These are phyloP conservation scores for Tulasnella sp. DNA, from an alignment of 768 basidiomycete species.

Conservation along the genomic window DNA sequence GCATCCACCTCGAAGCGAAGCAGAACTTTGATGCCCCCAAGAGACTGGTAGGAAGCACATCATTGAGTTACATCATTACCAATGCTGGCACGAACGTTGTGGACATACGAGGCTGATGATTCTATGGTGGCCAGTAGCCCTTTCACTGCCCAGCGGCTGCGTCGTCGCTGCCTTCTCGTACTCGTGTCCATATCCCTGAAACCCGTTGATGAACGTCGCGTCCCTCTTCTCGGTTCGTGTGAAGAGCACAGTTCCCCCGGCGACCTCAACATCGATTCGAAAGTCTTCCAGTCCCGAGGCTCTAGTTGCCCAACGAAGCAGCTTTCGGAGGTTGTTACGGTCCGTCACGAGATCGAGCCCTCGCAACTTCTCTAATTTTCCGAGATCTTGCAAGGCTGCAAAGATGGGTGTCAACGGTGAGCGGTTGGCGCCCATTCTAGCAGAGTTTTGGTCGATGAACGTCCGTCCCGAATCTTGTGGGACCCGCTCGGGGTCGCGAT, in stretches of 20 bases:
- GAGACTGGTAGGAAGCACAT: not conserved
- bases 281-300: conserved; percentile 35
- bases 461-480: conserved; percentile 41
- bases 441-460: conserved; percentile 46
- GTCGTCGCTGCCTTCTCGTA: conserved; percentile 50
- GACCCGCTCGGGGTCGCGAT: conserved; percentile 43
- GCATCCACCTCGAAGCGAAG: conserved; percentile 10
- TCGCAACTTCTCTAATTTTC: conserved; percentile 30
- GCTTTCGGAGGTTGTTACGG: conserved; percentile 54
- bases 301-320: conserved; percentile 43
- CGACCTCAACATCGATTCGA: conserved; percentile 58
- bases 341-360: conserved; percentile 46
- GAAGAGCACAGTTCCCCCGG: conserved; percentile 51
- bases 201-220: conserved; percentile 8
- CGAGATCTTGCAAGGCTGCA: conserved; percentile 40
- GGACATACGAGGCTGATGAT: conserved; percentile 50
- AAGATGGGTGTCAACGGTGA: conserved; percentile 45
- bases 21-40: conserved; percentile 1
- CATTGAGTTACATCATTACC: not conserved
- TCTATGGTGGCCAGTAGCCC: conserved; percentile 48
- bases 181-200: conserved; percentile 41
- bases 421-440: conserved; percentile 25
- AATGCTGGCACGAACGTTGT: not conserved
- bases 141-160: conserved; percentile 39
- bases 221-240: conserved; percentile 45